Percentiles rank a stretch among this genome's conserved stretches.
These are phyloP conservation scores for Lachnellula arida DNA, from an alignment of 2,329 filamentous ascomycete genomes.

Conservation along the genomic window DNA sequence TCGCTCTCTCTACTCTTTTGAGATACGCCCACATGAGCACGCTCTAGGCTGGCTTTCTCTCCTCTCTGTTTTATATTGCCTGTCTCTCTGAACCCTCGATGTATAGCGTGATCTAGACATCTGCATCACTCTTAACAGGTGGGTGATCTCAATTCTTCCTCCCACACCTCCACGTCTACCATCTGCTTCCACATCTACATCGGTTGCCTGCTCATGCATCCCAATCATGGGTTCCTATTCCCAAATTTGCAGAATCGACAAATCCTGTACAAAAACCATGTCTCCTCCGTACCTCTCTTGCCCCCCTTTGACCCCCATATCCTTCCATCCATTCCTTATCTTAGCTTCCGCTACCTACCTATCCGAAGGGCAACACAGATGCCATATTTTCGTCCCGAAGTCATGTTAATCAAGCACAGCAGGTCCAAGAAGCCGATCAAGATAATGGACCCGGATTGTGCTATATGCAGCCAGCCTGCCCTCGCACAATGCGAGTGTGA, in stretches of 20 bases:
- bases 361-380: conserved; percentile 5
- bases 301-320: background rate
- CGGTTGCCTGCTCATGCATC: conserved; percentile 6
- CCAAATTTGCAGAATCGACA: background rate
- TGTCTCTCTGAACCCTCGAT: background rate
- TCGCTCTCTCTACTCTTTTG: background rate
- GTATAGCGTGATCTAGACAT: conserved; percentile 22
- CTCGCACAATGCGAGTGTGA: conserved; percentile 59
- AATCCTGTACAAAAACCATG: conserved; percentile 10
- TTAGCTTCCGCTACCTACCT: background rate
- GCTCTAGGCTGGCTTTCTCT: background rate
- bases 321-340: background rate
- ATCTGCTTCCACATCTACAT: conserved; percentile 11
- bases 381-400: conserved; percentile 22
- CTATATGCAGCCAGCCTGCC: conserved; percentile 59
- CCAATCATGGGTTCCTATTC: conserved; percentile 17
- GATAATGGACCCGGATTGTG: conserved; percentile 67
- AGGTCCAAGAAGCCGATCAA: conserved; percentile 38
- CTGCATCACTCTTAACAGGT: conserved; percentile 11
- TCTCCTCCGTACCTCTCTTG: conserved; percentile 13
- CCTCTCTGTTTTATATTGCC: background rate
- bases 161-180: conserved; percentile 2
- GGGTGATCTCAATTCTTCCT: conserved; percentile 14
- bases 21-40: background rate
- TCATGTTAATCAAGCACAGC: conserved; percentile 29